Evolutionary conservation across 306 rosid species (phyloP), one percentile per base, ranked within the genome.

Genomic region (Sphenostylis stenocarpa): DNA sequence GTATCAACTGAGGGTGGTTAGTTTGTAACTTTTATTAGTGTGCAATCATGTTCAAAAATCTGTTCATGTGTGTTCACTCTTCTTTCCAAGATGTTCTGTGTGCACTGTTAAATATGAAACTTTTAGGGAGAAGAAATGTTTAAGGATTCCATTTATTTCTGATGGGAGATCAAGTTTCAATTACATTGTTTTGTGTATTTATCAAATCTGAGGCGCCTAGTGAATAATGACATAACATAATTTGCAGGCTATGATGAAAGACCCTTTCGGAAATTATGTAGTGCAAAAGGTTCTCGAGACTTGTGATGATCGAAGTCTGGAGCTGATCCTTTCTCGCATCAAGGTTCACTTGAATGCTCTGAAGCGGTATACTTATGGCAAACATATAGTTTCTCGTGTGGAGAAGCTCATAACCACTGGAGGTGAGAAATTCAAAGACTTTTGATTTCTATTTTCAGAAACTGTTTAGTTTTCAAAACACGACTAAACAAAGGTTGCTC

Each of bases 261-360:
- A 95, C 84, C 99, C 96, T 11, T 95, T 91, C 76, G 99, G 97
- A 72, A 95, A 95, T 85, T 95, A 95, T 49, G 97, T 95, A 67
- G 97, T 95, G 76, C 97, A 95, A 57, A 95, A 92, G 87, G 97
- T 95, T 85, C 96, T 92, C 0, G 99, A 95, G 86, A 92, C 96
- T 16, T 95, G 99, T 56, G 91, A 91, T 70, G 96, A 89, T 82
- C 94, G 67, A 70, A 95, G 93, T 78, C 99, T 92, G 16, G 93
- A 87, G 83, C 64, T 95, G 77, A 88, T 95, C 76, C 96, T 95
- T 73, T 92, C 99, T 56, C 96, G 99, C 72, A 92, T 95, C 81
- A 89, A 91, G 88, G 97, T 92, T 86, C 97, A 95, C 86, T 83
- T 95, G 85, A 95, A 87, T 77, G 86, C 94, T 78, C 85, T 95